Evolutionary conservation across 208 protist species (phyloP).

Genomic region (Porcisia hertigi): DNA sequence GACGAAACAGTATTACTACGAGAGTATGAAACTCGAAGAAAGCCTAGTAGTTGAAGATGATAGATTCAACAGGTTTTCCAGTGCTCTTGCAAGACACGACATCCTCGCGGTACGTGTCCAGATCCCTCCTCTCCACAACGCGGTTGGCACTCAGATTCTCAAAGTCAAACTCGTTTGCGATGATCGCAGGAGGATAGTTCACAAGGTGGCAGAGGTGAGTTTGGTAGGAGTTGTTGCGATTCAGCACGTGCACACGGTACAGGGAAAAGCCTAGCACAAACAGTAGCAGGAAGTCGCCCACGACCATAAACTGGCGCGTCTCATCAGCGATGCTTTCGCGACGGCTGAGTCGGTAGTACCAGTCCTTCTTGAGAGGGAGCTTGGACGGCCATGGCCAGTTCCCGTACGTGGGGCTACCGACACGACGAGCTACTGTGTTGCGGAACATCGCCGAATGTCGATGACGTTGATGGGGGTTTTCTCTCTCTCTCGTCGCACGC

Average conservation of each 20-base stretch:
- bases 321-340: conserved; percentile 80
- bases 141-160: conserved; percentile 64
- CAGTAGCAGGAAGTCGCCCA: conserved; percentile 75
- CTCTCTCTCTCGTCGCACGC: too few relatives aligned
- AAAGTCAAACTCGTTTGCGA: conserved; percentile 91
- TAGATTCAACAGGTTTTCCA: conserved; percentile 54
- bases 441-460: conserved; percentile 33
- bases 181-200: conserved; percentile 79
- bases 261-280: conserved; percentile 57
- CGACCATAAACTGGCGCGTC: conserved; percentile 67
- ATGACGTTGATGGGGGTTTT: neutral
- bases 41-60: conserved; percentile 88
- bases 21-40: neutral
- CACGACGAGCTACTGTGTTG: conserved; percentile 30
- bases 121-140: conserved; percentile 49
- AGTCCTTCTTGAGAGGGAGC: conserved; percentile 75
- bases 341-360: conserved; percentile 69
- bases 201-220: conserved; percentile 74
- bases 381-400: conserved; percentile 88
- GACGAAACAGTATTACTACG: neutral
- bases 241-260: conserved; percentile 71
- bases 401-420: conserved; percentile 72
- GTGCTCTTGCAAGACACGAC: conserved; percentile 53
- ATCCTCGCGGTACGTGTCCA: conserved; percentile 80
- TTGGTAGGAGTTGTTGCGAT: conserved; percentile 69